Percentiles rank a stretch among this genome's conserved stretches.
Conservation (phyloP, 2,329 filamentous ascomycete genomes). For the Bipolaris victoriae region DNA sequence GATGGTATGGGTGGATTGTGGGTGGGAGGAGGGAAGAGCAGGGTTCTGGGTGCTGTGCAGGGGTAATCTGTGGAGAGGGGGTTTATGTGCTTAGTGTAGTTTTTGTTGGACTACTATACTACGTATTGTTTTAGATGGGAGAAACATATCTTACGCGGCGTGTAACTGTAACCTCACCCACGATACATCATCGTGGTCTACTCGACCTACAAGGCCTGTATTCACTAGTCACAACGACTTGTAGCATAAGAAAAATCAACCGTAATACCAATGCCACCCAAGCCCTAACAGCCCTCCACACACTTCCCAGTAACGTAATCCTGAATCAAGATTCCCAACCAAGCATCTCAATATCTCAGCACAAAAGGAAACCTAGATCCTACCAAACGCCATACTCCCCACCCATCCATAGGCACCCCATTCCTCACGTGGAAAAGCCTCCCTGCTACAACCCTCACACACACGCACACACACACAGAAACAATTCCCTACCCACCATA, state of each 20-base stretch:
- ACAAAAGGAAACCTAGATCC: constrained; percentile 4
- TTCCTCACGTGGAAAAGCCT: constrained; percentile 28
- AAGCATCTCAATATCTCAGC: constrained; percentile 24
- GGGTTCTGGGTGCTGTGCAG: no score
- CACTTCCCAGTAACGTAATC: constrained; percentile 26
- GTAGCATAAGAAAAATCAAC: constrained; percentile 31
- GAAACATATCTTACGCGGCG: constrained; percentile 1
- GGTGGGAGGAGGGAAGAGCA: no score
- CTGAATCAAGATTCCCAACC: constrained; percentile 16
- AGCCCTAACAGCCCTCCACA: constrained; percentile 12
- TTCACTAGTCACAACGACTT: constrained; percentile 15
- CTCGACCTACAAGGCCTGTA: constrained; percentile 22
- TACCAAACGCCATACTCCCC: constrained; percentile 21
- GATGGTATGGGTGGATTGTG: no score
- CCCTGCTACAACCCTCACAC: neutral
- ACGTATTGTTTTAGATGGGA: neutral
- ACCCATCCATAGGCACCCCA: no score
- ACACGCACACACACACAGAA: neutral
- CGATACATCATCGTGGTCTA: constrained; percentile 18
- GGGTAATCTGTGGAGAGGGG: no score
- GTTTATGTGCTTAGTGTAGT: no score
- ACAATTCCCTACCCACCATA: no score
- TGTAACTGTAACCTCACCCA: constrained; percentile 17
- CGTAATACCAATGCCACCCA: constrained; percentile 32
- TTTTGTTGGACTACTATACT: no score